phyloP scores from a whole-genome alignment of 2,329 filamentous ascomycete genomes.

The Fusarium bulbicola region DNA sequence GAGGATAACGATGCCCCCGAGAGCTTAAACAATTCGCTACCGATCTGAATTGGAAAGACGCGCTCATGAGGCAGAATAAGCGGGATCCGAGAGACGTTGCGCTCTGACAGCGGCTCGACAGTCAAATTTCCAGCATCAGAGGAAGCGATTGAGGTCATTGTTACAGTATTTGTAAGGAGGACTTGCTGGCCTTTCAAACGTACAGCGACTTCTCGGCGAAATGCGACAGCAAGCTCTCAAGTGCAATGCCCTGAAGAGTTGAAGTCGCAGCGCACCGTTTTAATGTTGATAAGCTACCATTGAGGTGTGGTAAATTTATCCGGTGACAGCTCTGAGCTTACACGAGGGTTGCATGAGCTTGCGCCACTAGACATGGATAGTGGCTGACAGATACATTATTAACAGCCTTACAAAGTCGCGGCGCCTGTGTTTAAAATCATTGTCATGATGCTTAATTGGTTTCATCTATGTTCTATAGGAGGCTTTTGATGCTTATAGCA shows the following conservation, averaged over 20 bases:
- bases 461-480: conserved; percentile 10
- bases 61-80: conserved; percentile 73
- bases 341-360: conserved; percentile 29
- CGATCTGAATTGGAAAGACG: conserved; percentile 80
- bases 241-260: conserved; percentile 26
- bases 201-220: neutral
- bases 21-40: conserved; percentile 75
- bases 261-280: neutral
- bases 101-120: conserved; percentile 43
- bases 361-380: conserved; percentile 21
- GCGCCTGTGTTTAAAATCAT: neutral
- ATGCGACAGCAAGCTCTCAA: conserved; percentile 13
- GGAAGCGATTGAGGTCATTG: conserved; percentile 40
- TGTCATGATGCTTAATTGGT: neutral
- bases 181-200: neutral
- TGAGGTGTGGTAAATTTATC: conserved; percentile 19
- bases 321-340: conserved; percentile 2
- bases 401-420: neutral
- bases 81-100: conserved; percentile 59
- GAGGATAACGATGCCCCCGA: conserved; percentile 78
- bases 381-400: conserved; percentile 26
- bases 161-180: neutral
- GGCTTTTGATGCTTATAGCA: neutral
- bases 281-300: neutral
- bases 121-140: conserved; percentile 38